These are phyloP conservation scores for Linum trigynum DNA, from an alignment of 345 rosid species.

Conservation along the genomic window DNA sequence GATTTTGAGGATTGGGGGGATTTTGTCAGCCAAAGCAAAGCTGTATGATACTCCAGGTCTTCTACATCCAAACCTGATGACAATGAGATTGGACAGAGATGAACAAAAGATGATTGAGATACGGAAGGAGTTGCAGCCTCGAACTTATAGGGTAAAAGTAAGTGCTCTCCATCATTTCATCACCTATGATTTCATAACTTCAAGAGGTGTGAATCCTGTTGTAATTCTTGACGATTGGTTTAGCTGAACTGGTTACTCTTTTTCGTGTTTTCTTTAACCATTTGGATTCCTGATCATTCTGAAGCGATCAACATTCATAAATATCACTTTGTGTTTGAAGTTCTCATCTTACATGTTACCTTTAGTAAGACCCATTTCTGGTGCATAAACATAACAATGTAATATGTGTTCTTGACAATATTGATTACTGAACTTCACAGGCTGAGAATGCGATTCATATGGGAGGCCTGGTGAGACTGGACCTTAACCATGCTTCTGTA, in stretches of 20 bases:
- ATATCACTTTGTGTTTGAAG: no score
- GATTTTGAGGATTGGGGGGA: conserved; percentile 69
- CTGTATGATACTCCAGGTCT: conserved; percentile 96
- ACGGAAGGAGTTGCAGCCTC: conserved; percentile 76
- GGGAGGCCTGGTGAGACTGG: conserved; percentile 73
- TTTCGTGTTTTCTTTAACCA: no score
- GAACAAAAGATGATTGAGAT: conserved; percentile 91
- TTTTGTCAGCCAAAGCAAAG: conserved; percentile 86
- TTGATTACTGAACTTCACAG: conserved; percentile 23
- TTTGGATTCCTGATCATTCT: no score
- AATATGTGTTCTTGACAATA: conserved; percentile 1
- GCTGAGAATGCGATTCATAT: conserved; percentile 79
- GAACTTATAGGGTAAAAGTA: conserved; percentile 73
- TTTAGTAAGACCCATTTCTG: no score
- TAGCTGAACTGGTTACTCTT: neutral
- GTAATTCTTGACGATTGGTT: neutral
- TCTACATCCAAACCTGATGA: conserved; percentile 77
- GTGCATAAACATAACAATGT: neutral
- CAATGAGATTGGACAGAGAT: conserved; percentile 71
- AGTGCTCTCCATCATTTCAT: conserved; percentile 10
- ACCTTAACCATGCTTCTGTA: conserved; percentile 61
- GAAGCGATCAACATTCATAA: no score
- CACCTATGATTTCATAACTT: neutral
- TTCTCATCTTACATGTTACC: no score
- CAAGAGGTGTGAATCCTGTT: neutral